phyloP scores from a whole-genome alignment of 179 eudicot species.

The Silene vulgaris region DNA sequence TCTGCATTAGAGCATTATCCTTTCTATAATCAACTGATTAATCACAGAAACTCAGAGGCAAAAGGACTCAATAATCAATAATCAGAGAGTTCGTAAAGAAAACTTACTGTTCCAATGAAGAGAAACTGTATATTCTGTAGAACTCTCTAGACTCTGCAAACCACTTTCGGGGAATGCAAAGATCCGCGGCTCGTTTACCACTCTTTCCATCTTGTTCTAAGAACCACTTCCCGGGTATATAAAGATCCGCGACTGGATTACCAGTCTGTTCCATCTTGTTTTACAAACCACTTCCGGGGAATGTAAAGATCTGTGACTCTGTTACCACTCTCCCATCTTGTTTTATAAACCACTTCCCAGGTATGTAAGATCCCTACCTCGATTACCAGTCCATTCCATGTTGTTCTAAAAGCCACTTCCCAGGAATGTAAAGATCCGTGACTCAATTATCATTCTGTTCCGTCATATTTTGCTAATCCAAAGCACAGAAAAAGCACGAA shows the following conservation, averaged over 20 bases:
- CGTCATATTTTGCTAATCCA: slow-evolving; percentile 30
- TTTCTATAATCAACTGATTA: slow-evolving; percentile 43
- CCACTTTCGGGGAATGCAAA: slow-evolving; percentile 32
- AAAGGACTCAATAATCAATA: not conserved
- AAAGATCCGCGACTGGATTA: no score
- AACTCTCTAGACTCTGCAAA: slow-evolving; percentile 10
- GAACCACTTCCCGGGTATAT: no score
- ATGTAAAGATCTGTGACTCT: no score
- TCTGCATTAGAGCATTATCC: slow-evolving; percentile 48
- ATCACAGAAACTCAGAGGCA: slow-evolving; percentile 43
- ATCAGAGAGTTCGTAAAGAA: not conserved
- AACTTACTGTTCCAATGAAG: not conserved
- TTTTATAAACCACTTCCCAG: not conserved
- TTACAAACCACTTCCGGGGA: no score
- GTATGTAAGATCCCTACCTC: not conserved
- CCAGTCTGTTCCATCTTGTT: no score
- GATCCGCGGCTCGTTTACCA: no score
- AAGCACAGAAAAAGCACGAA: not conserved
- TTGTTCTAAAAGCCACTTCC: not conserved
- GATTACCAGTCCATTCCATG: not conserved
- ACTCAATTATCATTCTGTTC: slow-evolving; percentile 40
- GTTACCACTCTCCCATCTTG: not conserved
- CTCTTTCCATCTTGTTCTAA: no score
- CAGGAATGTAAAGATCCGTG: slow-evolving; percentile 43
- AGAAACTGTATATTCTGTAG: not conserved